Evolutionary conservation across 805 yeast genomes (phyloP).

Genomic region (Wickerhamiella nectarea): DNA sequence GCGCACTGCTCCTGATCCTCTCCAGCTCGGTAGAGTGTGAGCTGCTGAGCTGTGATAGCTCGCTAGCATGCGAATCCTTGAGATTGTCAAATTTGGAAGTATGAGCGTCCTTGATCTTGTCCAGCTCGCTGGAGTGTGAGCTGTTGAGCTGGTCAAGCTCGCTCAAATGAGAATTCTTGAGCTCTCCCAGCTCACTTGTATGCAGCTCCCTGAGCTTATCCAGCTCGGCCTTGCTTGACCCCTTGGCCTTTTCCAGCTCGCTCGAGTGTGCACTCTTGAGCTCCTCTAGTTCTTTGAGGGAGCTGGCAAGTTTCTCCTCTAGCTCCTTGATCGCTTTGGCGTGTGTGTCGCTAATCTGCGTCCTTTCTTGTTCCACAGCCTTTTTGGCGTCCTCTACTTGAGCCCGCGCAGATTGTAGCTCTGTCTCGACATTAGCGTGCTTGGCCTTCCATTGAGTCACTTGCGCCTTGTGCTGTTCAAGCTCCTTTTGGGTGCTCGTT

Average conservation of each 20-base stretch:
- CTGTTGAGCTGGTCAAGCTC: too few relatives aligned
- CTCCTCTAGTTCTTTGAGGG: background rate
- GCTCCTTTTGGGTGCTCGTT: conserved; percentile 8
- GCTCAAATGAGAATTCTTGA: background rate
- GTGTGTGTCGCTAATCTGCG: too few relatives aligned
- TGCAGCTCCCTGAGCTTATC: background rate
- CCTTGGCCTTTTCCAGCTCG: conserved; percentile 3
- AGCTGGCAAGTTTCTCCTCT: background rate
- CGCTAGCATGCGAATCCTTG: background rate
- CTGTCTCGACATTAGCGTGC: conserved; percentile 1
- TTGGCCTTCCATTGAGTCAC: conserved; percentile 2
- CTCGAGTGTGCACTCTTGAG: background rate
- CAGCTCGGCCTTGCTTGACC: background rate
- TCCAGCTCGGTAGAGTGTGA: background rate
- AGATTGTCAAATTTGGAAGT: conserved; percentile 1
- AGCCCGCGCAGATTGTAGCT: background rate
- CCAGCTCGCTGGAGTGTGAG: too few relatives aligned
- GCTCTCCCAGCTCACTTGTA: background rate
- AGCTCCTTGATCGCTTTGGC: background rate
- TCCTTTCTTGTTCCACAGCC: too few relatives aligned
- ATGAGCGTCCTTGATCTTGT: too few relatives aligned
- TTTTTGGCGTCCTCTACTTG: background rate
- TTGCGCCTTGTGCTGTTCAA: conserved; percentile 8
- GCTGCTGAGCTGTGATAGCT: background rate
- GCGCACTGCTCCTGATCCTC: too few relatives aligned